Conservation (phyloP, 1,284 basidiomycete genomes). For the Trichosporon sp. region DNA sequence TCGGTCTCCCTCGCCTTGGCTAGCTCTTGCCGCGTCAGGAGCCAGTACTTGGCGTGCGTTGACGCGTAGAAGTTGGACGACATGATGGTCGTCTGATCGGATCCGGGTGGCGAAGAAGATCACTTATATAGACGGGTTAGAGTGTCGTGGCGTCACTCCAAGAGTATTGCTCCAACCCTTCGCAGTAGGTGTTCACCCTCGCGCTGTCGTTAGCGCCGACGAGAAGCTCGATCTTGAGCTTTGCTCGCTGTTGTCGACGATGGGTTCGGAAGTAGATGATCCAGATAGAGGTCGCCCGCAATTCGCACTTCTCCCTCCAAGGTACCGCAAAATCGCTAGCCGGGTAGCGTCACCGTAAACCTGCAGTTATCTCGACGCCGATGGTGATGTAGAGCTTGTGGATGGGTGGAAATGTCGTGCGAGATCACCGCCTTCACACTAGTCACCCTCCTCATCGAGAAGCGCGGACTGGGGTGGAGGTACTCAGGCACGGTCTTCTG, state of each 20-base stretch:
- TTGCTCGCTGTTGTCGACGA: background rate
- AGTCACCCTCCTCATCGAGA: no score
- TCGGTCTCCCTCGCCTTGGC: constrained; percentile 68
- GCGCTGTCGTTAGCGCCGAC: background rate
- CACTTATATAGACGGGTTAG: no score
- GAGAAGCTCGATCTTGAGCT: background rate
- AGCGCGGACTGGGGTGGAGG: background rate
- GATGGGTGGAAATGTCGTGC: background rate
- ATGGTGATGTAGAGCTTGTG: background rate
- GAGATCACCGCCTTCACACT: background rate
- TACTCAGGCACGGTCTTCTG: background rate
- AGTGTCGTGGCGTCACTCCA: no score
- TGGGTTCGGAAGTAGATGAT: background rate
- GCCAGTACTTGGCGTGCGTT: constrained; percentile 57
- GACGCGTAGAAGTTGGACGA: constrained; percentile 44
- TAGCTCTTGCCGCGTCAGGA: constrained; percentile 71
- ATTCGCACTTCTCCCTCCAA: background rate
- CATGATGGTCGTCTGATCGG: no score
- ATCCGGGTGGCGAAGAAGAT: no score
- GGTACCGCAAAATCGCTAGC: background rate
- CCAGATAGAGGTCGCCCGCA: background rate
- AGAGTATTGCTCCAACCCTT: no score
- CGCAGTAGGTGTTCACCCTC: no score
- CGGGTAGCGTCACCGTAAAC: background rate
- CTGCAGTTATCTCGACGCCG: background rate